These are phyloP conservation scores for Brettanomyces anomalus DNA, from an alignment of 805 yeast genomes.

Conservation along the genomic window DNA sequence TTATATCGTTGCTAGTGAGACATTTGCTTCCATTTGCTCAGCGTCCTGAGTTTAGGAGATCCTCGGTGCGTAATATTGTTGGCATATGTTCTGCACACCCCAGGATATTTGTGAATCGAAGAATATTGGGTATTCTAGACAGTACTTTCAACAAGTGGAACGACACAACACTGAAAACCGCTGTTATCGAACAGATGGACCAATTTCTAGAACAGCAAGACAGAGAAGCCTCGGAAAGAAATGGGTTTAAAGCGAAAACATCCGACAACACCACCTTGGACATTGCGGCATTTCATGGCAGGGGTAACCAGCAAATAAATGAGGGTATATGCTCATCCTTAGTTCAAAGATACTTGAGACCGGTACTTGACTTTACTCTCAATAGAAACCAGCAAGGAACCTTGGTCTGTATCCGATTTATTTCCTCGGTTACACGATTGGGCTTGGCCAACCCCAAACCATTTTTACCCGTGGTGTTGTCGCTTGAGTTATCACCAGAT, in stretches of 20 bases:
- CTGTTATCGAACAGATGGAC: slow-evolving; percentile 47
- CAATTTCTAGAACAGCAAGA: slow-evolving; percentile 55
- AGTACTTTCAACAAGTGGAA: slow-evolving; percentile 29
- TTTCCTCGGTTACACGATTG: slow-evolving; percentile 46
- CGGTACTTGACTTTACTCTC: slow-evolving; percentile 41
- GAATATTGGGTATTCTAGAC: slow-evolving; percentile 45
- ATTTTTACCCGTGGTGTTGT: slow-evolving; percentile 61
- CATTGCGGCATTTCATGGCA: slow-evolving; percentile 46
- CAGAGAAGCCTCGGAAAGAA: slow-evolving; percentile 29
- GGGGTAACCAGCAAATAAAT: slow-evolving; percentile 36
- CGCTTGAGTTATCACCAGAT: slow-evolving; percentile 49
- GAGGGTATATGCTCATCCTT: slow-evolving; percentile 72
- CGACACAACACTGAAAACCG: slow-evolving; percentile 17
- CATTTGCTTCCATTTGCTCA: slow-evolving; percentile 40
- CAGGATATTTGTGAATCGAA: slow-evolving; percentile 50
- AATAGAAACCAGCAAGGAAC: slow-evolving; percentile 33
- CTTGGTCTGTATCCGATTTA: slow-evolving; percentile 40
- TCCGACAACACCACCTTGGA: slow-evolving; percentile 31
- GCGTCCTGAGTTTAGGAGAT: slow-evolving; percentile 30
- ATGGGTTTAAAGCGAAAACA: slow-evolving; percentile 30
- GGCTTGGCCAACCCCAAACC: slow-evolving; percentile 73
- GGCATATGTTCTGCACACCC: slow-evolving; percentile 56
- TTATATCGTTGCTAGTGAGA: slow-evolving; percentile 49
- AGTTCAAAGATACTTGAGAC: slow-evolving; percentile 50
- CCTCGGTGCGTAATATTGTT: slow-evolving; percentile 50